phyloP scores from a whole-genome alignment of 2,329 filamentous ascomycete species.

The Phialocephala subalpina region DNA sequence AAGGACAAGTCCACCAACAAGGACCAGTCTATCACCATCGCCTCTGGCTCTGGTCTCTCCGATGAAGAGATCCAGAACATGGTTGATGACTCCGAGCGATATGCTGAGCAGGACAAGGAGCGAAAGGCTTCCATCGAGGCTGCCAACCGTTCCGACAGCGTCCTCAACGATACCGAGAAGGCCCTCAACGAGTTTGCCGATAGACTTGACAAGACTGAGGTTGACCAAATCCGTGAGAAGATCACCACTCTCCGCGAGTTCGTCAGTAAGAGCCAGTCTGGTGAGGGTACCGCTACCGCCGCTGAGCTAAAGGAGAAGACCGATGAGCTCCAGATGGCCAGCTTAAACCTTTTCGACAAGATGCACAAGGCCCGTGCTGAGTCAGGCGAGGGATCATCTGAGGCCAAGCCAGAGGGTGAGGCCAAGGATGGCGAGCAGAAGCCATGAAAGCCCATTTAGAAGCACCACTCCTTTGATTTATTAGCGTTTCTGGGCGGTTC shows the following conservation, averaged over 20 bases:
- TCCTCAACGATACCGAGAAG: constrained; percentile 98
- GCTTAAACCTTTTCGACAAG: constrained; percentile 98
- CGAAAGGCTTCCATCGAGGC: constrained; percentile 95
- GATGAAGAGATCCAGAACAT: constrained; percentile 95
- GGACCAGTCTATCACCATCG: constrained; percentile 99
- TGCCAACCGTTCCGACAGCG: constrained; percentile 96
- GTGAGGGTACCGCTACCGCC: constrained; percentile 85
- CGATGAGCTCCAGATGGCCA: constrained; percentile 95
- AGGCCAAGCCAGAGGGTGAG: constrained; percentile 64
- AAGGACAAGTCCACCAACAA: constrained; percentile 99
- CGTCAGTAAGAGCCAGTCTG: constrained; percentile 92
- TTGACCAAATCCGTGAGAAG: constrained; percentile 93
- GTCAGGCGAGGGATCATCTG: constrained; percentile 61
- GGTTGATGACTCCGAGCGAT: constrained; percentile 98
- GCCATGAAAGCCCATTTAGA: constrained; percentile 57
- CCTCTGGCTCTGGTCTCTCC: constrained; percentile 95
- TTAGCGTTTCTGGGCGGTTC: constrained; percentile 41
- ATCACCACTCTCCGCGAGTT: constrained; percentile 85
- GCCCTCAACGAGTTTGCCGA: constrained; percentile 96
- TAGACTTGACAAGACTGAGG: constrained; percentile 96
- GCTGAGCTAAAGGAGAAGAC: constrained; percentile 98
- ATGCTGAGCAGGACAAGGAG: constrained; percentile 93
- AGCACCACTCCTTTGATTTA: constrained; percentile 35
- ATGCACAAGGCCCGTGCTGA: constrained; percentile 96
- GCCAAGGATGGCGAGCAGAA: constrained; percentile 76